Evolutionary conservation across 129 eudicot species (phyloP).

Genomic region (Chrysanthemum makinoi): DNA sequence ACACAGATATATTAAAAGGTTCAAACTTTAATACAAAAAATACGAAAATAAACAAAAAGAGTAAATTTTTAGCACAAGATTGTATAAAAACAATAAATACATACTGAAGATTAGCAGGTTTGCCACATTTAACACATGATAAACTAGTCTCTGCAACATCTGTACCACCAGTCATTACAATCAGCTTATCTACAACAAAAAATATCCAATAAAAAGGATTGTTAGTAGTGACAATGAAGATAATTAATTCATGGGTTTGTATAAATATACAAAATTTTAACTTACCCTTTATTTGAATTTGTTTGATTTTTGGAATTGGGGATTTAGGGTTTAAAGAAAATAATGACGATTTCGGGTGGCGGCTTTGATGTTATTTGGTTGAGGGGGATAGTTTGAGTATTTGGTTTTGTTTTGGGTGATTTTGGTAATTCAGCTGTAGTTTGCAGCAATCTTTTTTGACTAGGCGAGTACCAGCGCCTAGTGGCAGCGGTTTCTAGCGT

Average conservation of each 20-base stretch:
- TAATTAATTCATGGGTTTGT: not conserved
- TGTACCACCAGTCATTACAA: conserved; percentile 58
- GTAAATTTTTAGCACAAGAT: not conserved
- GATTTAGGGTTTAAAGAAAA: conserved; percentile 26
- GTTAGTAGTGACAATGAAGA: not conserved
- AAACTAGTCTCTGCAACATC: conserved; percentile 45
- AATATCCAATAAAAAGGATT: not conserved
- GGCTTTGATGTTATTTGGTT: no score
- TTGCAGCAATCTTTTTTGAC: no score
- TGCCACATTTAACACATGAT: conserved; percentile 74
- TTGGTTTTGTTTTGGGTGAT: no score
- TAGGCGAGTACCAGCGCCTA: no score
- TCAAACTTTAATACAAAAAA: no score
- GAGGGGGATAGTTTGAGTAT: no score
- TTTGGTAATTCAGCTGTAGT: no score
- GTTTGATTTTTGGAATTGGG: conserved; percentile 13
- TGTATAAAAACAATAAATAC: conserved; percentile 14
- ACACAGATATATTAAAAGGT: no score
- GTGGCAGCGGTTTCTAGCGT: no score
- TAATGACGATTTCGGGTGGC: no score
- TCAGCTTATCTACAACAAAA: conserved; percentile 26
- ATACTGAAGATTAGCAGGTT: conserved; percentile 91
- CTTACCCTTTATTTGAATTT: conserved; percentile 29
- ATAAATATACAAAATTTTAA: not conserved
- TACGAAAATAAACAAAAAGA: not conserved